Percentiles rank a stretch among this genome's conserved stretches.
phyloP scores from a whole-genome alignment of 2,329 filamentous ascomycete species.

The Talaromyces albobiverticillius region DNA sequence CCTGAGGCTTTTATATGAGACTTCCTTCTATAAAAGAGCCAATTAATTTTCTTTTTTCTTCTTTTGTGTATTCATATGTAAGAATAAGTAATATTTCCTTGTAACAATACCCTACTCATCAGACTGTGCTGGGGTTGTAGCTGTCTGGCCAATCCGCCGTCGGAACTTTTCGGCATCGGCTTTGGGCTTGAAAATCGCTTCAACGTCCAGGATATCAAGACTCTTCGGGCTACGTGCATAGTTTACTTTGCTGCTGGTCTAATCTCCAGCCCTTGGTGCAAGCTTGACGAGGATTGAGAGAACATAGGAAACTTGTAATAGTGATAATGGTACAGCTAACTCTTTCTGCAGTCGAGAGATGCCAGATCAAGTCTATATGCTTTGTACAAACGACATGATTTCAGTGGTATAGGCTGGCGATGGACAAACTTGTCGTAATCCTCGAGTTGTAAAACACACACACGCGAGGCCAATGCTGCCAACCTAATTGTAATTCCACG shows the following conservation, averaged over 20 bases:
- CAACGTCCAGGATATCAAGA: background rate
- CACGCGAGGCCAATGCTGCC: background rate
- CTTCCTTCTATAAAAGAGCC: no score
- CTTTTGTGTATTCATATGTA: no score
- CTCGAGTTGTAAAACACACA: background rate
- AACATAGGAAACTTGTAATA: conserved; percentile 5
- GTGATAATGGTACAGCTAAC: conserved; percentile 33
- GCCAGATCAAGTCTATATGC: conserved; percentile 37
- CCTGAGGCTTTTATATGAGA: conserved; percentile 21
- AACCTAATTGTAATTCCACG: background rate
- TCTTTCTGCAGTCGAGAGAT: conserved; percentile 37
- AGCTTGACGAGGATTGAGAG: background rate
- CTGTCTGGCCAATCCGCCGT: no score
- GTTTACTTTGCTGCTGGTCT: no score
- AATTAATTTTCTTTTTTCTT: no score
- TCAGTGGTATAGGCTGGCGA: background rate
- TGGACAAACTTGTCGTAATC: background rate
- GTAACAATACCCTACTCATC: no score
- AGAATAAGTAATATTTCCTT: no score
- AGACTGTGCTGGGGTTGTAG: no score
- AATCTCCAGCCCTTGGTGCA: background rate
- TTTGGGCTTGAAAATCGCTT: background rate
- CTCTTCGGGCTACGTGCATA: background rate
- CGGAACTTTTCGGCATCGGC: background rate
- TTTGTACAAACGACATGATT: conserved; percentile 29